Conservation (phyloP, 805 yeast species). For the Candida arabinofermentans region DNA sequence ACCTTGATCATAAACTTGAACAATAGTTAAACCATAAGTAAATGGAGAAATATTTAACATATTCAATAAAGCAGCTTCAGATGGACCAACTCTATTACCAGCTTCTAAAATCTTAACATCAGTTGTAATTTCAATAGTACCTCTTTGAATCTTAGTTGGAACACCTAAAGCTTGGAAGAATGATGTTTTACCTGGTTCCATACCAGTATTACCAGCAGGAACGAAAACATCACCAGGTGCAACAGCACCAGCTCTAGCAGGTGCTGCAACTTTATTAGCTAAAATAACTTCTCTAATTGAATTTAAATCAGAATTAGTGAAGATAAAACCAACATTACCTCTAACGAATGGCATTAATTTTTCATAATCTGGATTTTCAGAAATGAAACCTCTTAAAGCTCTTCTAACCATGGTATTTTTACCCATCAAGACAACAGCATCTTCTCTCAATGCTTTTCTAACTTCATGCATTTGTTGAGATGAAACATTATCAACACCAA, state of each 20-base stretch:
- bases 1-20: conserved; percentile 97
- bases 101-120: conserved; percentile 94
- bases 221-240: conserved; percentile 98
- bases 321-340: conserved; percentile 99
- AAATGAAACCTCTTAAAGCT: conserved; percentile 93
- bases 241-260: conserved; percentile 99
- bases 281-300: conserved; percentile 82
- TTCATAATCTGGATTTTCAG: conserved; percentile 95
- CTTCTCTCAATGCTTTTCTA: conserved; percentile 94
- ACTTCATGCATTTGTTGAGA: conserved; percentile 99
- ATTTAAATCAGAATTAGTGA: conserved; percentile 96
- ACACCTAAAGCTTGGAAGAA: conserved; percentile 99
- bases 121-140: conserved; percentile 98
- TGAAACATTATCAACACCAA: conserved; percentile 99
- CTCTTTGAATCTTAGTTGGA: conserved; percentile 99
- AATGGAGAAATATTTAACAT: conserved; percentile 99
- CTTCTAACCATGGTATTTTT: conserved; percentile 99
- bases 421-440: conserved; percentile 97
- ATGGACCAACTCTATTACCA: conserved; percentile 91
- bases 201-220: conserved; percentile 99
- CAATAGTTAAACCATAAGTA: conserved; percentile 96
- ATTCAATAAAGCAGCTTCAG: conserved; percentile 98
- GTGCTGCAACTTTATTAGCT: conserved; percentile 98
- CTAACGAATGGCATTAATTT: conserved; percentile 89
- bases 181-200: conserved; percentile 99